Conservation (phyloP, 352 stramenopile species). For the Globisporangium canariense region DNA sequence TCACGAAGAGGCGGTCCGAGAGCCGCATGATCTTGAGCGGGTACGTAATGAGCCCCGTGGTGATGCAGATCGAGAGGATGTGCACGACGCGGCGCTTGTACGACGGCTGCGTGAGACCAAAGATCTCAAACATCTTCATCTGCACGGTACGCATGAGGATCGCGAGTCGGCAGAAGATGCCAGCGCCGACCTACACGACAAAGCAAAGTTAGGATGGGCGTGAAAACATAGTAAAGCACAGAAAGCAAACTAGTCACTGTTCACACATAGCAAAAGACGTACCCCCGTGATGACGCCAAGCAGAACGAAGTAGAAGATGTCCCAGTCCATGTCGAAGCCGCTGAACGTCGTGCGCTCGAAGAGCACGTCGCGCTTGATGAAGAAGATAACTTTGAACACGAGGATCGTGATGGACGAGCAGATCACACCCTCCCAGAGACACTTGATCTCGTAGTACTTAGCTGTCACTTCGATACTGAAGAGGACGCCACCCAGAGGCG, state of each 20-base stretch:
- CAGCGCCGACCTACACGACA: slow-evolving; percentile 44
- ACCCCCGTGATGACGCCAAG: slow-evolving; percentile 68
- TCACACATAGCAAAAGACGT: slow-evolving; percentile 16
- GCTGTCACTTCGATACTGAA: slow-evolving; percentile 87
- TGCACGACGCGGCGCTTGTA: slow-evolving; percentile 57
- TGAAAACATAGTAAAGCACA: neutral
- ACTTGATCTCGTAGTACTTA: slow-evolving; percentile 85
- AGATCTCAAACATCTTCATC: slow-evolving; percentile 43
- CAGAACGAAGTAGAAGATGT: slow-evolving; percentile 71
- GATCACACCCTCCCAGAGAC: slow-evolving; percentile 80
- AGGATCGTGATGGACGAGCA: slow-evolving; percentile 76
- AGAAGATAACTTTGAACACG: slow-evolving; percentile 74
- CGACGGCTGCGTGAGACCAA: slow-evolving; percentile 47
- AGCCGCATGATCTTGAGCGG: slow-evolving; percentile 68
- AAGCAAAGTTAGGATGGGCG: neutral
- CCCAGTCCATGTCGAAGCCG: slow-evolving; percentile 77
- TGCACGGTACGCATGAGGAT: slow-evolving; percentile 43
- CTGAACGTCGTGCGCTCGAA: slow-evolving; percentile 77
- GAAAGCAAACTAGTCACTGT: neutral
- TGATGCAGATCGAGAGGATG: slow-evolving; percentile 56
- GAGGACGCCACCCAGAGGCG: slow-evolving; percentile 68
- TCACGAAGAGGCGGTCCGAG: slow-evolving; percentile 67
- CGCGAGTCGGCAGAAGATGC: slow-evolving; percentile 61
- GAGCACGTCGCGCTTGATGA: slow-evolving; percentile 65
- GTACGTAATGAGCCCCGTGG: slow-evolving; percentile 60